Evolutionary conservation across 257 asterid genomes (phyloP).

Genomic region (Cinchona pubescens): DNA sequence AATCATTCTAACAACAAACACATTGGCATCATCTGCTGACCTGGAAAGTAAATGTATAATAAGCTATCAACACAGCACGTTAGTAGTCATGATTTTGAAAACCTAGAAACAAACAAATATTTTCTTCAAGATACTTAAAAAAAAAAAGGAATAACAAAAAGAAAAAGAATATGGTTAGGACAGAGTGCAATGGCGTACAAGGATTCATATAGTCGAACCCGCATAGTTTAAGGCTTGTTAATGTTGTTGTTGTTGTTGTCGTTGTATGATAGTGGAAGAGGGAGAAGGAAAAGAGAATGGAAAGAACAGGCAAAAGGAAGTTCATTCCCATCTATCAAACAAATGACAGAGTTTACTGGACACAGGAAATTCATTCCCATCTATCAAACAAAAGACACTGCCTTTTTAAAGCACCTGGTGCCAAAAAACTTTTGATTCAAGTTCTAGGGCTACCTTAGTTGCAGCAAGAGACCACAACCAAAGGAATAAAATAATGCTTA

Average conservation of each 20-base stretch:
- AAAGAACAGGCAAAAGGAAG: not conserved
- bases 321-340: not conserved
- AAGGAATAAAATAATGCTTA: not conserved
- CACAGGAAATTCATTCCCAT: not conserved
- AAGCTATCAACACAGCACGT: not conserved
- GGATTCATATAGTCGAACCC: too few relatives aligned
- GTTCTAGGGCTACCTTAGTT: not conserved
- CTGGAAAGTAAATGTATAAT: constrained; percentile 42
- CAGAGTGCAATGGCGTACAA: too few relatives aligned
- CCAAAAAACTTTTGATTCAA: not conserved
- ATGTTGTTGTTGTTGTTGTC: too few relatives aligned
- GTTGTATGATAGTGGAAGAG: not conserved
- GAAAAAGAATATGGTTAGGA: too few relatives aligned
- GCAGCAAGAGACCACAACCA: not conserved
- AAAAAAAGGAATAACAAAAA: too few relatives aligned
- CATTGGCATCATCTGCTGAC: constrained; percentile 94
- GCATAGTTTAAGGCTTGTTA: too few relatives aligned
- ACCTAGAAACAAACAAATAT: not conserved
- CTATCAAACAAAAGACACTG: not conserved
- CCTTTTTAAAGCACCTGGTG: not conserved
- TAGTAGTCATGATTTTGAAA: not conserved
- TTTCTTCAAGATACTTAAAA: not conserved
- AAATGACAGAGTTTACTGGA: not conserved
- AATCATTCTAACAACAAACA: constrained; percentile 91
- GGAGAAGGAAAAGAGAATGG: not conserved